Evolutionary conservation across 345 rosid species (phyloP).

Genomic region (Luvunga scandens): DNA sequence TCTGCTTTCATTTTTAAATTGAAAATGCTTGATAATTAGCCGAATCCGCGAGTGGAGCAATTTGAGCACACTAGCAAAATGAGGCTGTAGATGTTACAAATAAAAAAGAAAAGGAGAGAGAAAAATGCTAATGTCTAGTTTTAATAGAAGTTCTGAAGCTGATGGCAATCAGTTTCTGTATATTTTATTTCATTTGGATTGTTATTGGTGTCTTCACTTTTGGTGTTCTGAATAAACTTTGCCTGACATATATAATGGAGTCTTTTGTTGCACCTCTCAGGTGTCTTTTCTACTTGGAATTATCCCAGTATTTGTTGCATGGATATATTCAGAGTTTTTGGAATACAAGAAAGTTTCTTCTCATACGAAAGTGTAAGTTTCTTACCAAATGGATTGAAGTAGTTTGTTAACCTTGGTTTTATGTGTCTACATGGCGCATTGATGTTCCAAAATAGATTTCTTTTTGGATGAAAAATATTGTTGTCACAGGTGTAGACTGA

Average conservation of each 20-base stretch:
- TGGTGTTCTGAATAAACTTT: neutral
- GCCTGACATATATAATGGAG: constrained; percentile 4
- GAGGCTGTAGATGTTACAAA: neutral
- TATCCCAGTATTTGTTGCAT: constrained; percentile 72
- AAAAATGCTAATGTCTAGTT: neutral
- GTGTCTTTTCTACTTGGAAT: constrained; percentile 88
- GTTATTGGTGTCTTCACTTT: neutral
- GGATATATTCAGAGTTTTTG: constrained; percentile 87
- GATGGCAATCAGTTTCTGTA: neutral
- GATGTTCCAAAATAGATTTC: neutral
- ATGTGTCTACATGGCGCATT: constrained; percentile 1
- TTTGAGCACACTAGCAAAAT: neutral
- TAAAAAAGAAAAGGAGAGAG: neutral
- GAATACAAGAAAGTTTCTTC: constrained; percentile 60
- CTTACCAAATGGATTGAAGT: constrained; percentile 9
- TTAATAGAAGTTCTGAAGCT: neutral
- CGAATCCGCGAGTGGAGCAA: neutral
- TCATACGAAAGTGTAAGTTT: constrained; percentile 75
- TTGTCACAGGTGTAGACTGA: neutral
- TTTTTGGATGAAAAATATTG: neutral
- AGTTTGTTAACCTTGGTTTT: neutral
- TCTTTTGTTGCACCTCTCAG: constrained; percentile 39
- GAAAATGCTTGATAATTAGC: neutral
- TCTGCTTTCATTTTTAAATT: neutral
- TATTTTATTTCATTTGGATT: neutral